Evolutionary conservation across 331 rosid genomes (phyloP).

Genomic region (Phaseolus coccineus): DNA sequence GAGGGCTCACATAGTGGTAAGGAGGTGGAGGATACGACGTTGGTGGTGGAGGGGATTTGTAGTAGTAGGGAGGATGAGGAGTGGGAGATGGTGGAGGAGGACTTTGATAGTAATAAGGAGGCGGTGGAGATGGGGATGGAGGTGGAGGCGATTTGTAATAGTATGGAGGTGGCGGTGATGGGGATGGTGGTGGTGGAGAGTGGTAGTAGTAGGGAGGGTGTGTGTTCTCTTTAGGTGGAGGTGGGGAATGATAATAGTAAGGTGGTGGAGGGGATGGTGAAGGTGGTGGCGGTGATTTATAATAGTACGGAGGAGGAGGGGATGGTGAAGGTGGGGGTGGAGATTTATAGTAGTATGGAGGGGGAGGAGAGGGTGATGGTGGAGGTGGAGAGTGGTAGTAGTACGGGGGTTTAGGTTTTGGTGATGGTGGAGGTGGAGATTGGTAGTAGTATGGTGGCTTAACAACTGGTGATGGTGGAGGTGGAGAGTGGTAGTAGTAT

Average conservation of each 20-base stretch:
- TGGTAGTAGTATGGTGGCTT: conserved; percentile 40
- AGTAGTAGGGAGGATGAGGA: conserved; percentile 51
- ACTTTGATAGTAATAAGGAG: conserved; percentile 56
- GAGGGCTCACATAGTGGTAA: conserved; percentile 48
- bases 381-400: conserved; percentile 53
- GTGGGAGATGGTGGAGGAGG: conserved; percentile 65
- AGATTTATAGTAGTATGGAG: conserved; percentile 54
- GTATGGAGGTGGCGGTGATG: conserved; percentile 49
- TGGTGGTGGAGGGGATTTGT: conserved; percentile 69
- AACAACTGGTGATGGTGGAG: conserved; percentile 42
- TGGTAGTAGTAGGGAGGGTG: conserved; percentile 47
- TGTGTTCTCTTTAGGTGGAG: conserved; percentile 31
- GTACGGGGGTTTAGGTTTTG: conserved; percentile 43
- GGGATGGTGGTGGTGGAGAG: conserved; percentile 52
- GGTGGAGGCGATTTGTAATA: conserved; percentile 53
- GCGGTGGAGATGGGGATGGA: conserved; percentile 56
- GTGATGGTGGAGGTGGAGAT: conserved; percentile 50
- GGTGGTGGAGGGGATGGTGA: conserved; percentile 8
- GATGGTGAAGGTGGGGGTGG: conserved; percentile 61
- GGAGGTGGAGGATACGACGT: conserved; percentile 46
- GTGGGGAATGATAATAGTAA: conserved; percentile 44
- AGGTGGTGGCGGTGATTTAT: conserved; percentile 40
- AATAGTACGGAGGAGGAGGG: conserved; percentile 38
- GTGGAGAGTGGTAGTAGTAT: conserved; percentile 43
- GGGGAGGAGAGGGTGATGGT: conserved; percentile 33